Evolutionary conservation across 192 early-diverging fungal genomes (phyloP).

Genomic region (Podila horticola): DNA sequence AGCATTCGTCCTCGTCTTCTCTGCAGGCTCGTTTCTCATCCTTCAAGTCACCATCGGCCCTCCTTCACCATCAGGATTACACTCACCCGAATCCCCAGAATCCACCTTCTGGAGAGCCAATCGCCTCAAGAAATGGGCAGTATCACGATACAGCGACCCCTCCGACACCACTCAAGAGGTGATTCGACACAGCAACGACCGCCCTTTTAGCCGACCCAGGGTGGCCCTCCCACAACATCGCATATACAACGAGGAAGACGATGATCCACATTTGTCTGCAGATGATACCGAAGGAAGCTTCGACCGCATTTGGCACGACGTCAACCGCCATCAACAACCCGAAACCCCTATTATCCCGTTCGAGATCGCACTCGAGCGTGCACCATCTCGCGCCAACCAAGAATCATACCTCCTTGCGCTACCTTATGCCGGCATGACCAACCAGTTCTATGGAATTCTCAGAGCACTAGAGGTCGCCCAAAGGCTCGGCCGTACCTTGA

Average conservation of each 20-base stretch:
- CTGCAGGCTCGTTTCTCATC: slow-evolving; percentile 22
- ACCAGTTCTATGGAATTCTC: slow-evolving; percentile 42
- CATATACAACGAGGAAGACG: background rate
- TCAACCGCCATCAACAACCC: background rate
- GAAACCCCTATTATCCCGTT: background rate
- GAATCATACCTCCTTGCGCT: slow-evolving; percentile 10
- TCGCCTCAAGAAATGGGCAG: background rate
- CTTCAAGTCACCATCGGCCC: slow-evolving; percentile 7
- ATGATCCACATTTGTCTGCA: too few species aligned
- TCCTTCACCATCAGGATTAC: background rate
- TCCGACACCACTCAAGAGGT: background rate
- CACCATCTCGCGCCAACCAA: background rate
- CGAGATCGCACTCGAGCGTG: slow-evolving; percentile 1
- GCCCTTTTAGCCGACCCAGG: background rate
- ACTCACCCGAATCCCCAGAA: background rate
- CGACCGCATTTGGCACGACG: background rate
- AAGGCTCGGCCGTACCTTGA: slow-evolving; percentile 20
- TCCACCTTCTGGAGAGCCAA: background rate
- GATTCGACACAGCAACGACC: background rate
- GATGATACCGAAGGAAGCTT: background rate
- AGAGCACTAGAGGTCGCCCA: slow-evolving; percentile 25
- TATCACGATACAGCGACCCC: background rate
- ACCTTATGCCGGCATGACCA: slow-evolving; percentile 34
- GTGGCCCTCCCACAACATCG: background rate
- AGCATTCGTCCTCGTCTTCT: slow-evolving; percentile 7